Base-by-base conservation (phyloP, 2,329 filamentous ascomycete species). In the Aspergillus neotritici region DNA sequence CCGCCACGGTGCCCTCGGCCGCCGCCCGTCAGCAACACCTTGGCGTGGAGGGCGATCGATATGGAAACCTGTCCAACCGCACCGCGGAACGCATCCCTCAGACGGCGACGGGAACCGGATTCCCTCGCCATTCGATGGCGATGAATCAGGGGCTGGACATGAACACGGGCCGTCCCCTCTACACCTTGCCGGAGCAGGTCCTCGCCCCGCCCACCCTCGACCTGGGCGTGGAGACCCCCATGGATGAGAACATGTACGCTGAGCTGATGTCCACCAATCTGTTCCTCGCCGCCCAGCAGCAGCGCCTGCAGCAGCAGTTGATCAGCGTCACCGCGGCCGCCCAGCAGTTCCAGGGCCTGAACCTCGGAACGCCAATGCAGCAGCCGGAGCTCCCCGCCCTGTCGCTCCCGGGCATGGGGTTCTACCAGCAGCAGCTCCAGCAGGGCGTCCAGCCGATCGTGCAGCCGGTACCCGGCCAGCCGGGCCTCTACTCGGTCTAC, bases 241-340 rank as follows among this genome's bases (percentile, higher is more conserved):
- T 94, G 71, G 93, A 97, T 58, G 88, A 90, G 40, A 84, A 80
- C 48, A 68, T 94, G 41, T 93, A 95, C 54, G 87, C 89, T 41
- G 88, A 95, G 68, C 76, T 97, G 51, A 80, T 96, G 60, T 86
- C 88, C 44, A 94, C 89, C 58, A 95, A 96, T 66, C 72, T 93
- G 63, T 94, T 94, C 62, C 78, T 98, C 39, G 88, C 89, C 32
- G 88, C 95, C 62, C 90, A 95, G 69, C 91, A 97, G 70, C 89
- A 95, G 71, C 85, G 87, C 52, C 80, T 97, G 40, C 90, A 97
- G 70, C 90, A 96, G 70, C 89, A 97, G 70, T 78, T 97, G 53
- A 80, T 88, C 55, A 86, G 74, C 52, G 82, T 96, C 16, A 93
- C 91, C 59, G 82, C 83, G 40, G 86, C 86, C 31, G 85, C 87